Base-by-base conservation (phyloP, 331 rosid genomes). In the Erythrophleum ivorense region DNA sequence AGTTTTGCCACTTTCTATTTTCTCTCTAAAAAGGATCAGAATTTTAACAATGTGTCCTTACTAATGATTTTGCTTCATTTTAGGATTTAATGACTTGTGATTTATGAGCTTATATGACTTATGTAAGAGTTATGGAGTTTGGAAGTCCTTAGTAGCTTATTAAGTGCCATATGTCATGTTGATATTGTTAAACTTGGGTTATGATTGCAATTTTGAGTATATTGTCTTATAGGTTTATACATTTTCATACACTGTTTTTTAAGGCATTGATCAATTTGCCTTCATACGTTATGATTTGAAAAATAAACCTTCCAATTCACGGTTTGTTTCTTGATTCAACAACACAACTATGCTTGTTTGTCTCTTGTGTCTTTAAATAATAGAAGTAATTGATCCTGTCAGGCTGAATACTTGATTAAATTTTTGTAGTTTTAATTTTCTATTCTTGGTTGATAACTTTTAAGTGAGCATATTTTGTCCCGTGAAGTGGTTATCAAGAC, bases 391-490 rank as follows among this genome's bases (percentile, higher is more conserved):
- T 53, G 52, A 62, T 50, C 71, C 36, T 81, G 31, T 54, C 70
- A 34, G 62, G 38, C 57, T 53, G 58, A 21, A 12, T 76, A 75
- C 57, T 45, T n/a, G 14, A 50, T 72, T 52, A 43, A 71, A 10
- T 59, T 55, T 57, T 64, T 48, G 11, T 66, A 19, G 14, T 9
- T 81, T 54, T 60, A 16, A 34, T 52, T 75, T 82, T 79, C 66
- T 52, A 2, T 71, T 43, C 31, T 60, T 50, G 49, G 13, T 60
- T 77, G 46, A 60, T 34, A 73, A 74, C 19, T 73, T 77, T 36
- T 84, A 38, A 66, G 63, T 36, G 75, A 50, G 71, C 52, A 50
- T 80, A 75, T 76, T 24, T 75, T 64, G 45, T 18, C 68, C 75
- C 80, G 59, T 31, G 15, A 53, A 19, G 73, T 62, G 79, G 12